These are phyloP conservation scores for Pinus albicaulis DNA, from an alignment of 75 land plant genomes.

Conservation along the genomic window DNA sequence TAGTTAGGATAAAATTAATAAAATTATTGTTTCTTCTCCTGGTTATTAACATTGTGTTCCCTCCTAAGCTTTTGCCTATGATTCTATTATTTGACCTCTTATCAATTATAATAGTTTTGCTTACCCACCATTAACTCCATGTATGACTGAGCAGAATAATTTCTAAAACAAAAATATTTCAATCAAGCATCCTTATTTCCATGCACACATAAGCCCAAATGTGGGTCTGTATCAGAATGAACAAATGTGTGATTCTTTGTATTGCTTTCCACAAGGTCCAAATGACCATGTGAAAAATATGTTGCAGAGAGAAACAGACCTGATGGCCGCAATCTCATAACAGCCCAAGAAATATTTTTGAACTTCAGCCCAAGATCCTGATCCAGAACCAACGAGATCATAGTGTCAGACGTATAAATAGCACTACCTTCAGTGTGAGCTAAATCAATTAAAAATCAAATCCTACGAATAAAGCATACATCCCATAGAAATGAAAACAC, in stretches of 20 bases:
- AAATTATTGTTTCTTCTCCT: too few species aligned
- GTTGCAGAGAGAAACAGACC: constrained; percentile 19
- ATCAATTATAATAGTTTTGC: too few species aligned
- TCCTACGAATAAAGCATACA: not conserved
- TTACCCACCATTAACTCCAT: too few species aligned
- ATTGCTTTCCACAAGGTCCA: not conserved
- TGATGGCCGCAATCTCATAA: constrained; percentile 41
- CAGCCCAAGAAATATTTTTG: constrained; percentile 71
- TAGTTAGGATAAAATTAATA: too few species aligned
- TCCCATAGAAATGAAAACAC: not conserved
- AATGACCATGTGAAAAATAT: not conserved
- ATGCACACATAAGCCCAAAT: too few species aligned
- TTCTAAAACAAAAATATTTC: too few species aligned
- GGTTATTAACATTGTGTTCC: too few species aligned
- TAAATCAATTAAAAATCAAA: not conserved
- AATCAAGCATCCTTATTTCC: too few species aligned
- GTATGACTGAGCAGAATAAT: too few species aligned
- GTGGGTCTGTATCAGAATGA: not conserved
- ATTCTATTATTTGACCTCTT: too few species aligned
- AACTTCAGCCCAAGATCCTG: constrained; percentile 51
- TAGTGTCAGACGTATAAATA: not conserved
- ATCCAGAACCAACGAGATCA: not conserved
- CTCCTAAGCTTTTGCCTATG: too few species aligned
- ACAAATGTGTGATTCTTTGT: not conserved
- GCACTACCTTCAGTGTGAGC: not conserved